Conservation (phyloP, 1,139 yeast genomes). For the Magnusiomyces paraingens region DNA sequence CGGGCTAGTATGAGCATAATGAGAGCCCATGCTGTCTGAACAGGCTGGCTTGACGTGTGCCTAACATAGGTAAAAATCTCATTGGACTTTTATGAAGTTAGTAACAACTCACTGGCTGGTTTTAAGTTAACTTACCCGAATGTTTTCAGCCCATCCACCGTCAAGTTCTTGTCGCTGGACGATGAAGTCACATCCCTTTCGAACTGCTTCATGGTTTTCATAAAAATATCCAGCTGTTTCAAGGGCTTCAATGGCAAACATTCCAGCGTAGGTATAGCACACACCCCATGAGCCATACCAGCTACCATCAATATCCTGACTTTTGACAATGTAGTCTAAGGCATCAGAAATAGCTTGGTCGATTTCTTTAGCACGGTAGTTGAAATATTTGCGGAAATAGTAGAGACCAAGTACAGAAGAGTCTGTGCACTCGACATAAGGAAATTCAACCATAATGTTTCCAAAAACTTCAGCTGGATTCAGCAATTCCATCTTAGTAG, state of each 20-base stretch:
- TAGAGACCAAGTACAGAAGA: constrained; percentile 86
- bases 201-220: constrained; percentile 53
- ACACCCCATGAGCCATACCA: constrained; percentile 99
- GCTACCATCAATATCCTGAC: constrained; percentile 77
- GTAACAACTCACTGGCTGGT: not conserved
- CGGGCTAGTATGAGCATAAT: constrained; percentile 75
- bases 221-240: constrained; percentile 62
- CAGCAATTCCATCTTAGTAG: constrained; percentile 64
- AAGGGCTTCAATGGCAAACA: constrained; percentile 96
- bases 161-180: constrained; percentile 63
- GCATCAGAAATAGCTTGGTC: constrained; percentile 65
- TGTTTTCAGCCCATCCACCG: constrained; percentile 94
- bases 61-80: constrained; percentile 77
- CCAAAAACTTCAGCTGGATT: constrained; percentile 99
- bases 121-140: constrained; percentile 24
- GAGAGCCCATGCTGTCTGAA: constrained; percentile 91
- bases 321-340: constrained; percentile 56
- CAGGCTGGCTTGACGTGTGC: constrained; percentile 59
- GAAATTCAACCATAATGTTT: constrained; percentile 96
- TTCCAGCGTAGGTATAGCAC: constrained; percentile 91
- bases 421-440: constrained; percentile 97
- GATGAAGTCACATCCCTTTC: constrained; percentile 78
- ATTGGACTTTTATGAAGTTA: constrained; percentile 39
- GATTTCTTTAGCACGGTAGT: constrained; percentile 62
- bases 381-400: constrained; percentile 58